phyloP scores from a whole-genome alignment of 1,139 yeast species.

The Magnusiomyces suaveolens region DNA sequence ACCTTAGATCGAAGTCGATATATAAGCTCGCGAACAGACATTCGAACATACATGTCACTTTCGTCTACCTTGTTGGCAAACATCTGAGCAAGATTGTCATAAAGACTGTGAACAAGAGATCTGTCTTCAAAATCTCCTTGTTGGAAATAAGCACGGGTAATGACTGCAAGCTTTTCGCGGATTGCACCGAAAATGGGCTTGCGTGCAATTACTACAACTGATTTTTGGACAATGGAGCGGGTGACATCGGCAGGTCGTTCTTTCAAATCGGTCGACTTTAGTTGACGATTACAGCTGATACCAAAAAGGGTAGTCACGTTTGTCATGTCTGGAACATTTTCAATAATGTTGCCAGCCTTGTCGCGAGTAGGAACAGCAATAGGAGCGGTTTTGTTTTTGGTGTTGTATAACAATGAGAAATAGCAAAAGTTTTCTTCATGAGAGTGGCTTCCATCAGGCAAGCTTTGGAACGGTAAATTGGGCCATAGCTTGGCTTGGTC shows the following conservation, averaged over 20 bases:
- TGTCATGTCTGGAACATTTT: constrained; percentile 32
- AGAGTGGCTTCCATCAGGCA: constrained; percentile 91
- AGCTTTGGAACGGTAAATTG: constrained; percentile 84
- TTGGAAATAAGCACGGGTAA: constrained; percentile 74
- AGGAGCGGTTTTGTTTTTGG: constrained; percentile 39
- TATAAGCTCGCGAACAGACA: constrained; percentile 60
- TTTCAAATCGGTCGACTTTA: constrained; percentile 52
- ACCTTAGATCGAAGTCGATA: constrained; percentile 50
- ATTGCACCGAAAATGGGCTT: constrained; percentile 81
- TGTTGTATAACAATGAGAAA: constrained; percentile 76
- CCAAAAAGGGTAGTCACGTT: constrained; percentile 74
- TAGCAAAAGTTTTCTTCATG: constrained; percentile 90
- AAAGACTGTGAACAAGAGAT: constrained; percentile 56
- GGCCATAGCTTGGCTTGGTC: constrained; percentile 57
- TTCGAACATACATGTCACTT: constrained; percentile 59
- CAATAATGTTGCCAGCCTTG: constrained; percentile 28
- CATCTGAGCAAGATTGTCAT: constrained; percentile 53
- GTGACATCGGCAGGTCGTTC: constrained; percentile 60
- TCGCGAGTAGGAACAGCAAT: constrained; percentile 37
- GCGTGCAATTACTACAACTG: constrained; percentile 76
- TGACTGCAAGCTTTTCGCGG: constrained; percentile 80
- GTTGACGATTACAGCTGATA: constrained; percentile 84
- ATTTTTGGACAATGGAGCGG: constrained; percentile 83
- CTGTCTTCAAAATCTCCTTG: constrained; percentile 71
- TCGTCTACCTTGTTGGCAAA: constrained; percentile 38